These are phyloP conservation scores for Yamadazyma takamatsuzukensis DNA, from an alignment of 805 yeast genomes.

Conservation along the genomic window DNA sequence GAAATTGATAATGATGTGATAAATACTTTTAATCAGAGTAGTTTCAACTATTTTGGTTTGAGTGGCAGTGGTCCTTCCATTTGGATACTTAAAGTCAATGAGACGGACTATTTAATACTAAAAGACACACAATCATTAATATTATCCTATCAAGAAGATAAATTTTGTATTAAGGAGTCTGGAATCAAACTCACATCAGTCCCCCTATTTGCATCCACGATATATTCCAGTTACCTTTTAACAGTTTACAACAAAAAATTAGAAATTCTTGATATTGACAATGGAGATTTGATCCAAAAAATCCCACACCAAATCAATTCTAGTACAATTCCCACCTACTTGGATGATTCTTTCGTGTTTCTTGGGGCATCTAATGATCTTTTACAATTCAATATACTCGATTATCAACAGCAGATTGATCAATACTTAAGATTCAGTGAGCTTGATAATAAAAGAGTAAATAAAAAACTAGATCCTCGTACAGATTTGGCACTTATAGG, in stretches of 20 bases:
- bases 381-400: constrained; percentile 25
- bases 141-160: constrained; percentile 11
- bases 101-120: constrained; percentile 20
- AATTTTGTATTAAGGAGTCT: constrained; percentile 12
- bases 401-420: constrained; percentile 32
- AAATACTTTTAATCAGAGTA: constrained; percentile 12
- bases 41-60: constrained; percentile 40
- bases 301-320: constrained; percentile 29
- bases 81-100: constrained; percentile 15
- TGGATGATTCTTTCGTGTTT: constrained; percentile 7
- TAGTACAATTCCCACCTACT: constrained; percentile 9
- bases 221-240: constrained; percentile 32
- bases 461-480: constrained; percentile 21
- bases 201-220: constrained; percentile 23
- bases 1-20: not conserved
- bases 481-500: constrained; percentile 31
- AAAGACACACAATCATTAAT: constrained; percentile 28
- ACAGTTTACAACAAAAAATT: constrained; percentile 27
- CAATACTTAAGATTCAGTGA: constrained; percentile 23
- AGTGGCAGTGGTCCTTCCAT: constrained; percentile 24
- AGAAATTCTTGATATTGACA: constrained; percentile 31
- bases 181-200: constrained; percentile 20
- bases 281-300: constrained; percentile 33
- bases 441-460: constrained; percentile 12
- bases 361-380: constrained; percentile 30